Conservation (phyloP, 2,329 filamentous ascomycete genomes). For the Pyrenochaeta sp. region DNA sequence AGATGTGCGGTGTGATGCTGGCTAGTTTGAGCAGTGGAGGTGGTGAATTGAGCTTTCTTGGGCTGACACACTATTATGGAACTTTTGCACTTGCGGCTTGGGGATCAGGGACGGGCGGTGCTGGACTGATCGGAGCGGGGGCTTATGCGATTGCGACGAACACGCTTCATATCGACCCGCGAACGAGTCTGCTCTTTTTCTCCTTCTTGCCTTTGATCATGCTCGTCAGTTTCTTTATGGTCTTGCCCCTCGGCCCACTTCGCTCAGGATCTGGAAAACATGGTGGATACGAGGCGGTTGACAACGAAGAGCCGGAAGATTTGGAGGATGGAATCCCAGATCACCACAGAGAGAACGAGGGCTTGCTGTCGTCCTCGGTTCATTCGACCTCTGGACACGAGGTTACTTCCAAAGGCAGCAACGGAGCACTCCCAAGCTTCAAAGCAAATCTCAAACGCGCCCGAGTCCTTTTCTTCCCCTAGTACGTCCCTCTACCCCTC, state of each 20-base stretch:
- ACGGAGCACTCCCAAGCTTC: conserved; percentile 44
- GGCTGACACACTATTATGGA: conserved; percentile 92
- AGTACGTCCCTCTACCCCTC: conserved; percentile 53
- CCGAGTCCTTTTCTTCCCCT: conserved; percentile 73
- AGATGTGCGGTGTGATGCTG: conserved; percentile 82
- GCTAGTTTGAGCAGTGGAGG: conserved; percentile 85
- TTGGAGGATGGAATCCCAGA: conserved; percentile 25
- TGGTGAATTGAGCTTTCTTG: conserved; percentile 90
- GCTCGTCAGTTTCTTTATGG: conserved; percentile 82
- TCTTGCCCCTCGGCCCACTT: conserved; percentile 75
- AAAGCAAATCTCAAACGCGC: conserved; percentile 69
- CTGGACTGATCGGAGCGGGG: conserved; percentile 84
- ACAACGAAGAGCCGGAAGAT: conserved; percentile 45
- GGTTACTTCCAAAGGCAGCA: conserved; percentile 24
- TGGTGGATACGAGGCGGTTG: conserved; percentile 62
- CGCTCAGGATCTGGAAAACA: conserved; percentile 54
- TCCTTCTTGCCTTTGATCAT: conserved; percentile 83
- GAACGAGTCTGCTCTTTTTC: conserved; percentile 75
- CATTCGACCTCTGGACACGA: conserved; percentile 41
- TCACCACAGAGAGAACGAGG: conserved; percentile 37
- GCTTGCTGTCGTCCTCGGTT: conserved; percentile 44
- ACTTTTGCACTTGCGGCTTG: conserved; percentile 86
- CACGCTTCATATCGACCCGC: conserved; percentile 76
- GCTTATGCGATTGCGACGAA: conserved; percentile 88
- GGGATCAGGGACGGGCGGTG: conserved; percentile 91